A percentile compares a stretch with the other conserved stretches of the same genome.
Evolutionary conservation across 2,329 filamentous ascomycete genomes (phyloP).

Genomic region (Pseudogymnoascus sp.): DNA sequence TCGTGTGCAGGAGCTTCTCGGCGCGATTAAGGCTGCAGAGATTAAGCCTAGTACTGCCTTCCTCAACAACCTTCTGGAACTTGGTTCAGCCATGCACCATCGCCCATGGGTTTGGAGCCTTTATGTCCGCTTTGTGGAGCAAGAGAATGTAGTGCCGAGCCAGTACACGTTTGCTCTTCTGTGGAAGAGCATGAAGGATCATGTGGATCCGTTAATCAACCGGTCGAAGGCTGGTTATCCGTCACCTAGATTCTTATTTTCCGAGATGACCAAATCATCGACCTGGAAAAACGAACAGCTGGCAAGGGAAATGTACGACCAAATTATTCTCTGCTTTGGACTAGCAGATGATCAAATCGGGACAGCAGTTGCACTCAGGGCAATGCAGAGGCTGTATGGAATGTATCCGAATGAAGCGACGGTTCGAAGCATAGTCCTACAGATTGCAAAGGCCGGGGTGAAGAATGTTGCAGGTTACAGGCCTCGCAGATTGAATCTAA

Average conservation of each 20-base stretch:
- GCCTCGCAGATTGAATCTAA: slow-evolving; percentile 33
- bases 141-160: slow-evolving; percentile 21
- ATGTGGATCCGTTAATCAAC: slow-evolving; percentile 17
- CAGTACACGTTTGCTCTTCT: slow-evolving; percentile 26
- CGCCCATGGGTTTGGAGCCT: slow-evolving; percentile 21
- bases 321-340: slow-evolving; percentile 45
- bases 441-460: slow-evolving; percentile 36
- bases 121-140: slow-evolving; percentile 18
- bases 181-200: slow-evolving; percentile 24
- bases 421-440: slow-evolving; percentile 40
- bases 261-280: slow-evolving; percentile 36
- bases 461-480: slow-evolving; percentile 26
- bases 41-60: slow-evolving; percentile 65
- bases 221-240: slow-evolving; percentile 11
- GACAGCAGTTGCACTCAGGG: slow-evolving; percentile 41
- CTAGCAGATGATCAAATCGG: slow-evolving; percentile 41
- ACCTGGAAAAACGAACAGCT: slow-evolving; percentile 35
- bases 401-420: slow-evolving; percentile 40
- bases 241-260: slow-evolving; percentile 31
- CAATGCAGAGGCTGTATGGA: slow-evolving; percentile 36
- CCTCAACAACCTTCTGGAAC: slow-evolving; percentile 68
- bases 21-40: slow-evolving; percentile 54
- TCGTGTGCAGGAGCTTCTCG: slow-evolving; percentile 53
- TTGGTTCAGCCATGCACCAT: slow-evolving; percentile 16
- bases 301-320: slow-evolving; percentile 42